Base-by-base conservation (phyloP, 768 basidiomycete genomes). In the Hypsizygus marmoreus region DNA sequence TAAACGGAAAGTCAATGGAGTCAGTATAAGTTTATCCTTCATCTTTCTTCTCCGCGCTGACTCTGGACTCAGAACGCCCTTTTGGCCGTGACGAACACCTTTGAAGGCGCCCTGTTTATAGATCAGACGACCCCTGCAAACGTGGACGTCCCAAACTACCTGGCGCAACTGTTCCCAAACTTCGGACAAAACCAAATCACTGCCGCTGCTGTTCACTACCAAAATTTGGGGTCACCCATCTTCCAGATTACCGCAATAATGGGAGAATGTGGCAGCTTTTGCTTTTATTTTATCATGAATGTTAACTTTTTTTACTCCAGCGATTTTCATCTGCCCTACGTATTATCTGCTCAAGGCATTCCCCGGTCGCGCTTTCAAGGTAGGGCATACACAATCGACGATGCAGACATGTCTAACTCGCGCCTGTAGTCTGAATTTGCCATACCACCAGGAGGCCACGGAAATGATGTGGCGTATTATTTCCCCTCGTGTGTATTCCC, bases 241-340 rank as follows among this genome's bases (percentile, higher is more conserved):
- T 49, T 59, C 22, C 72, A 74, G 42, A 68, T 61, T 3, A 63
- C 43, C 7, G 55, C 58, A 0, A 68, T 70, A 9, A 68, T 69
- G 61, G 66, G 70, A 0, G 76, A 77, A 60, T 23, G 19, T 45
- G 26, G 17, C 19, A 16, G 7, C 17, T 12, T 19, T 26, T 3
- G 25, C n/a, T 6, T 6, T 40, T 12, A 40, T 11, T 14, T 11
- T 14, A 20, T 19, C 13, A 23, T n/a, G 16, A 13, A 10, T 3
- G 8, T 25, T n/a, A n/a, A n/a, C n/a, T n/a, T n/a, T n/a, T n/a
- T n/a, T n/a, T n/a, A n/a, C n/a, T n/a, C 13, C 35, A 70, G 76
- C 74, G 3, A 73, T 77, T 26, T 72, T 76, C 38, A 65, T 70
- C 10, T 78, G 75, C 46, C 75, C 76, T 0, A 70, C 71, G 0